Evolutionary conservation across 2,329 filamentous ascomycete species (phyloP), one percentile per base, ranked within the genome.

Genomic region (Aspergillus proliferans): DNA sequence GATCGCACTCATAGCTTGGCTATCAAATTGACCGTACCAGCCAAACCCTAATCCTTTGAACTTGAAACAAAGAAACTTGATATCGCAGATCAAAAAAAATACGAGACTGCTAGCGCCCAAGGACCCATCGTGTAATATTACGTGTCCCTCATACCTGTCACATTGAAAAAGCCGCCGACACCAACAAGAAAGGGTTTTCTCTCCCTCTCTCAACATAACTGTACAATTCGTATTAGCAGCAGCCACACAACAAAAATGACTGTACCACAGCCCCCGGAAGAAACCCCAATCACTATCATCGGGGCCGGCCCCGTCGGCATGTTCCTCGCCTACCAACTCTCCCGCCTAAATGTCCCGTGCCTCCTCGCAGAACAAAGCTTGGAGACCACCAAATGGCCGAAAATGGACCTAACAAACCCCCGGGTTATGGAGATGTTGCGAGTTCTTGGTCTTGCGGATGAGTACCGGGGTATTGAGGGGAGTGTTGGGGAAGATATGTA

Each of bases 381-480:
- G 3, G 45, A 55, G 19, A 67, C 61, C 8, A 69, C 62, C 2
- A 53, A 58, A 54, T 71, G 67, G 65, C 68, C 70, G 0, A 72
- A 71, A 51, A 69, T 71, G 67, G 68, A 71, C 45, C 38, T 64
- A 7, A 69, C 65, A 1, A 71, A 71, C 48, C 54, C 45, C 12
- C 59, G 67, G 1, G 60, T 55, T 10, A 70, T 72, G 68, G 69
- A 71, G 47, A 41, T 71, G 1, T 58, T 68, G 6, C 53, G 56
- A 2, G 47, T 54, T 12, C 46, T 70, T 9, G 64, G 63, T 1
- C 36, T 70, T 10, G 60, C 60, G 1, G 57, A 66, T 21, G 55
- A 53, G 14, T 54, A 22, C 19, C 38, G 38, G 4, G 19, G 2
- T 19, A 7, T 40, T 21, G 38, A 22, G 18, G 38, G 38, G 7